Conservation (phyloP, 2,329 filamentous ascomycete genomes). For the Scedosporium aurantiacum region DNA sequence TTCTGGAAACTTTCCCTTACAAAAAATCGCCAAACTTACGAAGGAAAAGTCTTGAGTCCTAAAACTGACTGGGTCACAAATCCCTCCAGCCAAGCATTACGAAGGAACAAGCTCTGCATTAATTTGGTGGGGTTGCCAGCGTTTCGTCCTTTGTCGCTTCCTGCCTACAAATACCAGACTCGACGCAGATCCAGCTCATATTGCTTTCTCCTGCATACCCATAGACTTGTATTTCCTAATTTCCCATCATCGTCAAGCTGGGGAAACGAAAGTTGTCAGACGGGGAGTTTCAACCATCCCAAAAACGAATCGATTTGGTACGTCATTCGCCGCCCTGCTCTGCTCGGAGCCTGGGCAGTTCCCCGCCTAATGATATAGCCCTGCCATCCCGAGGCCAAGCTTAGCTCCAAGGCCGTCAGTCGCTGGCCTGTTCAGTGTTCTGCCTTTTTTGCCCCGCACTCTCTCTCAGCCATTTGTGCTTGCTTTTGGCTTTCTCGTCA, state of each 20-base stretch:
- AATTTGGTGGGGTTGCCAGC: conserved; percentile 1
- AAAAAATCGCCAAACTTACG: too few relatives aligned
- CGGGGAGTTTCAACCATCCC: conserved; percentile 45
- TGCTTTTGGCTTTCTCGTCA: neutral
- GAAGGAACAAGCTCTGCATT: neutral
- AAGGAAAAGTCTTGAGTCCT: too few relatives aligned
- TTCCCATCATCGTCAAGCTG: conserved; percentile 35
- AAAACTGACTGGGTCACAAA: too few relatives aligned
- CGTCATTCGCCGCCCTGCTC: conserved; percentile 19
- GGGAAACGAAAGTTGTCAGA: conserved; percentile 58
- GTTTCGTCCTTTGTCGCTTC: neutral
- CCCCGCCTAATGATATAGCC: neutral
- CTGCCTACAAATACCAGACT: neutral
- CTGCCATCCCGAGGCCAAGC: conserved; percentile 1
- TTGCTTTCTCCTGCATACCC: neutral
- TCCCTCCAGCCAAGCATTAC: neutral
- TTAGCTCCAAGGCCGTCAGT: neutral
- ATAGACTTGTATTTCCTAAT: neutral
- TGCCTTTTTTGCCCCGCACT: neutral
- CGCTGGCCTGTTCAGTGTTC: too few relatives aligned
- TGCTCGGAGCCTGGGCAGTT: neutral
- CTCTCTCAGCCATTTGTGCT: neutral
- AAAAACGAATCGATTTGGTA: conserved; percentile 53
- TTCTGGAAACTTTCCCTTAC: too few relatives aligned
- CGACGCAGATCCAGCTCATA: neutral